These are phyloP conservation scores for Leccinum fuscescens DNA, from an alignment of 1,284 basidiomycete species.

Conservation along the genomic window DNA sequence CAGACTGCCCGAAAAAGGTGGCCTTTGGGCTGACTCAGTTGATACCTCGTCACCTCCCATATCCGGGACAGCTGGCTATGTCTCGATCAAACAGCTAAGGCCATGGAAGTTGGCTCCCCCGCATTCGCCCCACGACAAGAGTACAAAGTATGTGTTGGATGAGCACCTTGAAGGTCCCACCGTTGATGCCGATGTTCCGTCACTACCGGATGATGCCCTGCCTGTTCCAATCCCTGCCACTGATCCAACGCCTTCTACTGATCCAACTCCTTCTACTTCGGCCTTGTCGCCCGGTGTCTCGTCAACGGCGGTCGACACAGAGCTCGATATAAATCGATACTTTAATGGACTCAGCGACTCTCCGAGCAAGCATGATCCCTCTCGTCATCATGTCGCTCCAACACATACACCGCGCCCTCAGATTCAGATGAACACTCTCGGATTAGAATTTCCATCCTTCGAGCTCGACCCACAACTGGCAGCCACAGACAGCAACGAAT, in stretches of 20 bases:
- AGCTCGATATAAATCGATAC: constrained; percentile 28
- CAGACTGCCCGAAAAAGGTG: constrained; percentile 3
- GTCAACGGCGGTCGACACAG: constrained; percentile 13
- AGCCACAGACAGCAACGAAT: constrained; percentile 9
- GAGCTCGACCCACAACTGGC: constrained; percentile 6
- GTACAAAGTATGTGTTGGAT: background rate
- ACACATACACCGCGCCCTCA: constrained; percentile 6
- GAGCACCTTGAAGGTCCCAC: background rate
- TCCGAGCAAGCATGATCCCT: constrained; percentile 13
- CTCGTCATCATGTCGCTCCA: constrained; percentile 2
- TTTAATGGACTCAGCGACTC: constrained; percentile 28
- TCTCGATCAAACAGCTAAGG: constrained; percentile 11
- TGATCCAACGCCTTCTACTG: background rate
- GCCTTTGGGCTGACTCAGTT: constrained; percentile 4
- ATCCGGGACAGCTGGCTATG: constrained; percentile 10
- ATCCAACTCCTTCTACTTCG: background rate
- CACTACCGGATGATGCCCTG: background rate
- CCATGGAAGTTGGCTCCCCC: constrained; percentile 20
- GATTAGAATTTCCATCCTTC: constrained; percentile 6
- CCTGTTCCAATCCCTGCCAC: background rate
- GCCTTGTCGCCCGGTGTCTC: background rate
- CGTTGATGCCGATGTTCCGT: background rate
- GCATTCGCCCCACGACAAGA: constrained; percentile 1
- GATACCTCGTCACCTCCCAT: constrained; percentile 5
- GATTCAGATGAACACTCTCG: constrained; percentile 1